Percentiles rank a stretch among this genome's conserved stretches.
phyloP scores from a whole-genome alignment of 169 alveolate species.

The Theileria parva region DNA sequence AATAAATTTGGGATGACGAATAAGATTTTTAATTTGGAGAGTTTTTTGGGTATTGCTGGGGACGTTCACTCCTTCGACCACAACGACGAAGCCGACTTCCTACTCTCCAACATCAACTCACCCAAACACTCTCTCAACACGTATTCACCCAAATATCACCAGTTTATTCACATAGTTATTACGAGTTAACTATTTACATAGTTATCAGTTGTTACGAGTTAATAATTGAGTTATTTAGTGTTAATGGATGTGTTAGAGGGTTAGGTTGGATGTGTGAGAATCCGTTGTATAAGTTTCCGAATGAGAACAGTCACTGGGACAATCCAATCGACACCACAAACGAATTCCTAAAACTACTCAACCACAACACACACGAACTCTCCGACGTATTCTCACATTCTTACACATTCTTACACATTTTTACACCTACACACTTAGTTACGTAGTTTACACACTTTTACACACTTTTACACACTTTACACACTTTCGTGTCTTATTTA shows the following conservation, averaged over 20 bases:
- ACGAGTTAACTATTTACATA: too few relatives aligned
- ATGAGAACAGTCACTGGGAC: conserved; percentile 7
- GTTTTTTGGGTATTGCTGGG: background rate
- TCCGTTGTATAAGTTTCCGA: conserved; percentile 12
- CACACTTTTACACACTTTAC: too few relatives aligned
- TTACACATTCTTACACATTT: too few relatives aligned
- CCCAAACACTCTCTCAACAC: background rate
- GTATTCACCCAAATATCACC: too few relatives aligned
- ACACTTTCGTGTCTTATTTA: too few relatives aligned
- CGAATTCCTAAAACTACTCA: too few relatives aligned
- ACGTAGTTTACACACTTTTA: too few relatives aligned
- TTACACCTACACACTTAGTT: too few relatives aligned
- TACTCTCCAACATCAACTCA: conserved; percentile 19
- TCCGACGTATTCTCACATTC: too few relatives aligned
- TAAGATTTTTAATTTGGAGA: background rate
- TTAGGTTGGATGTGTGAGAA: conserved; percentile 13
- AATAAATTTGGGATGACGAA: background rate
- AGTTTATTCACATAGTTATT: background rate
- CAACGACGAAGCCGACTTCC: conserved; percentile 14
- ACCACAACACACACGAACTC: too few relatives aligned
- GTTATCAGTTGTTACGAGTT: too few relatives aligned
- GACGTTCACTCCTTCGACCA: background rate
- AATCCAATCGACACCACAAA: background rate
- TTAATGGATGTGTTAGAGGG: conserved; percentile 1
- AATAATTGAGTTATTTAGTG: background rate